Base-by-base conservation (phyloP, 2,329 filamentous ascomycete species). In the Pseudogymnoascus sp. region DNA sequence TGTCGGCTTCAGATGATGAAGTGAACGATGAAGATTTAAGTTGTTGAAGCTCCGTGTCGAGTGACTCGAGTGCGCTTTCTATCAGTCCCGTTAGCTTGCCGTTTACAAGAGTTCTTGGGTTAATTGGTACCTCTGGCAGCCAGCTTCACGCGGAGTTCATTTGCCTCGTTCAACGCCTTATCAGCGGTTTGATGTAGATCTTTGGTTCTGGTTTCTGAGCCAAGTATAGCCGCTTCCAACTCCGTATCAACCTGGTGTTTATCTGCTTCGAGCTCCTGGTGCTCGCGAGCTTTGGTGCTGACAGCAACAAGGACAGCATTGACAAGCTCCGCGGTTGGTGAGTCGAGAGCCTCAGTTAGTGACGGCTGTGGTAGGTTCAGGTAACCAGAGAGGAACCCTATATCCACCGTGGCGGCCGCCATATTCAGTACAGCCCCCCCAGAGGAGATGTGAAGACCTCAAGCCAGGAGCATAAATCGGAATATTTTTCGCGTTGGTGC, bases 201-300 rank as follows among this genome's bases (percentile, higher is more conserved):
- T 72, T 93, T 91, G 68, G 87, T 87, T 75, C 92, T 90, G 24
- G 88, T 86, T 73, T 97, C 93, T 65, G 89, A 88, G 68, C 85
- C 89, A 70, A 92, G 88, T 59, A 96, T 88, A 16, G 88, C 89
- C 75, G 91, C 95, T 75, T 99, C 95, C 6, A 97, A 83, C 78
- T 97, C 93, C 50, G 99, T 95, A 71, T 96, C 91, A 53, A 90
- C 80, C 68, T 91, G 88, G 50, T 97, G 82, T 77, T 97, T 97
- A 68, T 96, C 90, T 8, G 93, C 88, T 70, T 88, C 91, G 42
- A 96, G 78, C 40, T 86, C 83, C 73, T 96, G 91, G 70, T 85
- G 88, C 71, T 96, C 91, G 70, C 87, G 89, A 37, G 90, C 91
- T 75, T 95, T 96, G 31, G 80, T 78, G 24, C 87, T 83, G 62